These are phyloP conservation scores for Fusarium pininemorale DNA, from an alignment of 2,329 filamentous ascomycete genomes.

Conservation along the genomic window DNA sequence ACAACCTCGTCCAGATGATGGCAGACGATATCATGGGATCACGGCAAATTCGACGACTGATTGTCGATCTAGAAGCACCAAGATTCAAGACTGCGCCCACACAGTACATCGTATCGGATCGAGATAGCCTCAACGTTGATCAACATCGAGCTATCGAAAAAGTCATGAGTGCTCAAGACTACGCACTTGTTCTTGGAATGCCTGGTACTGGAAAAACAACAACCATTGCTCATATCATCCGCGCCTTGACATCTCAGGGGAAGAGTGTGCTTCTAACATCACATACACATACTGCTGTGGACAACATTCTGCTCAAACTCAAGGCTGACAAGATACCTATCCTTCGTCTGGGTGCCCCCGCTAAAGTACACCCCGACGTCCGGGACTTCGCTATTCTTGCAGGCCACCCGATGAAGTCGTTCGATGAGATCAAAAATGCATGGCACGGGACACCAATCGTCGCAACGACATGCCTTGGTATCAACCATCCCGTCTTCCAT, in stretches of 20 bases:
- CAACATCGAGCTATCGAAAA: conserved; percentile 89
- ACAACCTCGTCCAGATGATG: conserved; percentile 95
- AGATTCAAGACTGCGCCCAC: conserved; percentile 74
- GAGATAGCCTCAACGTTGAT: conserved; percentile 82
- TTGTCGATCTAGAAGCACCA: conserved; percentile 80
- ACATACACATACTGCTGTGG: conserved; percentile 96
- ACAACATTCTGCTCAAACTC: conserved; percentile 96
- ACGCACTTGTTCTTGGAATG: conserved; percentile 97
- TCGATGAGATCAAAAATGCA: conserved; percentile 83
- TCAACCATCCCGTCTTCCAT: conserved; percentile 88
- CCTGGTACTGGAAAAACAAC: conserved; percentile 98
- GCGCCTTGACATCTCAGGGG: conserved; percentile 84
- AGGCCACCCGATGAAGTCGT: conserved; percentile 74
- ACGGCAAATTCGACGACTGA: conserved; percentile 76
- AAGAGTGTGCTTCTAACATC: conserved; percentile 95
- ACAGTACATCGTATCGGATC: conserved; percentile 69
- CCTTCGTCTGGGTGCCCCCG: conserved; percentile 82
- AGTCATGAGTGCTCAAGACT: conserved; percentile 94
- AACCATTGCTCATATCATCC: conserved; percentile 96
- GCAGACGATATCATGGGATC: conserved; percentile 77
- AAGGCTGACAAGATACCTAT: conserved; percentile 80
- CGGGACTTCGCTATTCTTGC: conserved; percentile 85
- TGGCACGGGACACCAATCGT: conserved; percentile 91
- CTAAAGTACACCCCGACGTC: conserved; percentile 90
- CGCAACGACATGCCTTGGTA: conserved; percentile 92